Base-by-base conservation (phyloP, 2,329 filamentous ascomycete genomes). In the Paracoccidioides lutzii region DNA sequence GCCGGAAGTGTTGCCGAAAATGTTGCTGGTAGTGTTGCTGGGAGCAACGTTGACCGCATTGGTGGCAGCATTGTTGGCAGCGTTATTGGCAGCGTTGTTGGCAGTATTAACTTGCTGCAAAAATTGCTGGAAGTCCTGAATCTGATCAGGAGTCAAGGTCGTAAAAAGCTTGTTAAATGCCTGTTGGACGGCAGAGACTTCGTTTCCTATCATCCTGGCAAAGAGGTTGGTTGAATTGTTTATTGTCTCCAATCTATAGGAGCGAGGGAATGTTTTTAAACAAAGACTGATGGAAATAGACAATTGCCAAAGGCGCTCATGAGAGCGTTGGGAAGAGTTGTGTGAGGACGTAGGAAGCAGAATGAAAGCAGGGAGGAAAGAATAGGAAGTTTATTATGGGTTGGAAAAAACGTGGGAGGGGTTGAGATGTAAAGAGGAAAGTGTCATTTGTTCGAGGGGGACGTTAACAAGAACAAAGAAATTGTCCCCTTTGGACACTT, bases 81-180 rank as follows among this genome's bases (percentile, higher is more conserved):
- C n/a, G n/a, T n/a, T n/a, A n/a, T n/a, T n/a, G n/a, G n/a, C n/a
- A n/a, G n/a, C n/a, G n/a, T n/a, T 55, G n/a, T 40, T 55, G 43
- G 42, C 35, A 44, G 49, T 40, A 38, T 41, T 59, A 32, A 43
- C 38, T 43, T 60, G 58, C n/a, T 59, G 58, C 32, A 65, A 15
- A 46, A 60, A 62, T 55, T 54, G 53, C 15, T 63, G 49, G 15
- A 65, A 54, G 42, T 60, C 59, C 32, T 62, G 54, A 33, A 66
- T 55, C 49, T 65, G 60, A 7, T 60, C 53, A 9, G 61, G 58
- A n/a, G 64, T 61, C 52, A 66, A 61, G 49, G 56, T 63, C 46
- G 63, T 53, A 56, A 66, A 58, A 44, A 66, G 62, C 44, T 60
- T 55, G 55, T 62, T 63, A 57, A 66, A 64, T 32, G 64, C 64